These are phyloP conservation scores for Neofusicoccum sp. DNA, from an alignment of 2,329 filamentous ascomycete species.

Conservation along the genomic window DNA sequence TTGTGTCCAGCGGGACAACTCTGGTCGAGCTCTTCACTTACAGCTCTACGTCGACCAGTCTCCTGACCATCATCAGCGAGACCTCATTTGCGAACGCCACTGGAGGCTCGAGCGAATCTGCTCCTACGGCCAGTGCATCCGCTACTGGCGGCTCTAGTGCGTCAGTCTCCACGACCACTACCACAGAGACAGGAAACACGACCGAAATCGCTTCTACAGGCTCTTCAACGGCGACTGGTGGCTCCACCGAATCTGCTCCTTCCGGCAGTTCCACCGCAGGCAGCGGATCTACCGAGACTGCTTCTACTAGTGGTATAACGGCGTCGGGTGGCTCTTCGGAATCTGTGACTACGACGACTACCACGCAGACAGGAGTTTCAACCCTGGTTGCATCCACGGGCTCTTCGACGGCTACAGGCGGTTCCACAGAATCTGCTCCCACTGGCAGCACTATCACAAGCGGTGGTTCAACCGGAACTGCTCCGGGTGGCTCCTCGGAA, in stretches of 20 bases:
- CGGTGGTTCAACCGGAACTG: no score
- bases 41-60: not conserved
- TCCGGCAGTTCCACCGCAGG: constrained; percentile 5
- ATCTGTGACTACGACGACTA: not conserved
- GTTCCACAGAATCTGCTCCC: not conserved
- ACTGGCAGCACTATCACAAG: no score
- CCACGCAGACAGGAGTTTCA: not conserved
- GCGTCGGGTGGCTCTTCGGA: no score
- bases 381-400: constrained; percentile 18
- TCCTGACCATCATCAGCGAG: constrained; percentile 1
- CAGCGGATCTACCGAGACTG: not conserved
- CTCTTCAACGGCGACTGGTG: not conserved
- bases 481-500: not conserved
- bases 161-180: not conserved
- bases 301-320: no score
- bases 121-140: not conserved
- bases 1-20: not conserved
- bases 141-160: not conserved
- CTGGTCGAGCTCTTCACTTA: constrained; percentile 1
- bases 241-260: not conserved
- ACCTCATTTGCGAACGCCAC: constrained; percentile 20
- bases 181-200: not conserved
- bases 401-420: not conserved
- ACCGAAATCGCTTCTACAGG: not conserved
- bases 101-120: constrained; percentile 19